Conservation (phyloP, 208 protist genomes). For the Zelonia costaricensis region DNA sequence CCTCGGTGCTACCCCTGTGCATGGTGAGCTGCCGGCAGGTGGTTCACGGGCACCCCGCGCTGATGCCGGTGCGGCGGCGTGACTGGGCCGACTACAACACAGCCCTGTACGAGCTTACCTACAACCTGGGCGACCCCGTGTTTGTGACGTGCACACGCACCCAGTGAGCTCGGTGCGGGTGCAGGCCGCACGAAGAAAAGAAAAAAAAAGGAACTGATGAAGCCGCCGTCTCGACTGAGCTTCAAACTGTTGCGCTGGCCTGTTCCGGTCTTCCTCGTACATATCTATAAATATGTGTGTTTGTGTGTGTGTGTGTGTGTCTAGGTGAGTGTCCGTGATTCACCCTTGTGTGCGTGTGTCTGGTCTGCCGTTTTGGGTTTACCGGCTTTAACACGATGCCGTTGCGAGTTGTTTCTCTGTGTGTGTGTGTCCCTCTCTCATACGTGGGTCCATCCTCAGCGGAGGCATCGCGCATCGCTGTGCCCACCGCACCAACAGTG, state of each 20-base stretch:
- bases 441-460: too few species aligned
- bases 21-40: constrained; percentile 61
- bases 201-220: background rate
- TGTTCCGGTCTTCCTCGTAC: too few species aligned
- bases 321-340: background rate
- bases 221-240: background rate
- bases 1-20: constrained; percentile 39
- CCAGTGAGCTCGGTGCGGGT: background rate
- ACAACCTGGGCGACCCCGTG: constrained; percentile 62
- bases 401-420: too few species aligned
- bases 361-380: background rate
- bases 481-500: too few species aligned
- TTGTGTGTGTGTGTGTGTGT: background rate
- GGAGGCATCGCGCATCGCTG: too few species aligned
- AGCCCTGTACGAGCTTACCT: constrained; percentile 36
- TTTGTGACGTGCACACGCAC: constrained; percentile 64
- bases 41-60: constrained; percentile 19
- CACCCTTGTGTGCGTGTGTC: background rate
- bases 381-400: background rate
- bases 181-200: background rate
- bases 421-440: too few species aligned
- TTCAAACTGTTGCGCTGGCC: too few species aligned
- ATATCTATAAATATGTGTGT: too few species aligned
- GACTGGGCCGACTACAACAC: constrained; percentile 37
- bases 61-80: constrained; percentile 36